Percentiles rank a stretch among this genome's conserved stretches.
Evolutionary conservation across 2,329 filamentous ascomycete species (phyloP).

Genomic region (Nemania diffusa): DNA sequence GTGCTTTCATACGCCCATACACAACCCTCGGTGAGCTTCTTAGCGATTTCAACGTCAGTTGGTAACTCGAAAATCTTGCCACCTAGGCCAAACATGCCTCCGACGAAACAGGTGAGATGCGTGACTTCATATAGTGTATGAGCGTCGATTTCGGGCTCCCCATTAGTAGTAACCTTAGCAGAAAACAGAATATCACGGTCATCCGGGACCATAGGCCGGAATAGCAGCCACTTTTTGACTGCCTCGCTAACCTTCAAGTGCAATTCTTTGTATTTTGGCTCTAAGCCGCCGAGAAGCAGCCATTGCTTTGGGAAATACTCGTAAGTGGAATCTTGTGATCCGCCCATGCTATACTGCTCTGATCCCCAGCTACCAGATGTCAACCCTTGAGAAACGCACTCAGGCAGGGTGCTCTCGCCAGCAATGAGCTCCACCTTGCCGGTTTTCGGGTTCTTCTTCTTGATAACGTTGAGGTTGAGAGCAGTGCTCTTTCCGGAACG

Average conservation of each 20-base stretch:
- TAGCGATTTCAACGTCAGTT: conserved; percentile 70
- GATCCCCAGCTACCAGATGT: conserved; percentile 56
- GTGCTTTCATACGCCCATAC: conserved; percentile 75
- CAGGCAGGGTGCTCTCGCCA: conserved; percentile 38
- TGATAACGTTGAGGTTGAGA: conserved; percentile 20
- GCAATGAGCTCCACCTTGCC: conserved; percentile 19
- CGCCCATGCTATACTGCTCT: conserved; percentile 69
- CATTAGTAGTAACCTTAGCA: conserved; percentile 65
- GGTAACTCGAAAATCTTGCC: conserved; percentile 69
- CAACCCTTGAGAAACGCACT: conserved; percentile 71
- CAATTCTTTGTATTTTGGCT: conserved; percentile 76
- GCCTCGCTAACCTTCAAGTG: conserved; percentile 75
- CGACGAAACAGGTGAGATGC: conserved; percentile 74
- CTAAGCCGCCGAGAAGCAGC: conserved; percentile 78
- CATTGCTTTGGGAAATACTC: conserved; percentile 79
- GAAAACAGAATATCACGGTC: conserved; percentile 78
- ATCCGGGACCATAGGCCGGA: conserved; percentile 76
- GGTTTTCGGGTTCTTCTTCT: conserved; percentile 25
- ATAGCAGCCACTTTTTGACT: conserved; percentile 79
- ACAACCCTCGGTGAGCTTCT: conserved; percentile 73
- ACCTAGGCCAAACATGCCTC: conserved; percentile 75
- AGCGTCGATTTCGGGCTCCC: conserved; percentile 54
- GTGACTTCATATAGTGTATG: conserved; percentile 68
- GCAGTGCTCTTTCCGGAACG: conserved; percentile 24
- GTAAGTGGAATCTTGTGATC: conserved; percentile 75